Base-by-base conservation (phyloP, 1,139 yeast species). In the Hansenula sp. region DNA sequence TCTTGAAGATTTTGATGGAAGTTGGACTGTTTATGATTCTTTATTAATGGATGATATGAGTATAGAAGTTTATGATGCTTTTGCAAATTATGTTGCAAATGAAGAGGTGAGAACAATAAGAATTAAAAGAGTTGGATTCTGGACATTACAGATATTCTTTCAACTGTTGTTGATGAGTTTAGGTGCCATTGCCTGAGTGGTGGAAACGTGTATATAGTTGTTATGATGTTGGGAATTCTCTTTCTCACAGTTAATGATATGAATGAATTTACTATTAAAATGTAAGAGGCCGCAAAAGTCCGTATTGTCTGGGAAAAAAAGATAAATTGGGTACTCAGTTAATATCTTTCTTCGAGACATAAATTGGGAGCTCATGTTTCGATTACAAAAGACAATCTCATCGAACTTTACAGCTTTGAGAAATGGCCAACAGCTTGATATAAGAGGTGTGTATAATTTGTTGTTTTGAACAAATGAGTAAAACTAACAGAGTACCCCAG, bases 11-110 rank as follows among this genome's bases (percentile, higher is more conserved):
- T 92, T 92, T 57, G 89, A 86, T 53, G 98, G 98, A 0, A 79
- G 96, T 6, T 92, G 98, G 98, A 92, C 98, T 1, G 73, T 89
- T 6, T 92, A 89, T 61, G 98, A 92, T 59, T 84, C 95, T 28
- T 70, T 84, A 42, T 68, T 92, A 45, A 88, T 92, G 96, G 95
- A 86, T 56, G 97, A 90, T 56, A 73, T 94, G 41, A 83, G 94
- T 29, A 82, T 82, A 34, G 95, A 87, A 52, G 95, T 90, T 3
- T 90, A 90, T 60, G 92, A 88, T 52, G 90, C 92, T 29, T 89
- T 92, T 62, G 96, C 82, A 4, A 77, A 82, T 39, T 90, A 89
- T 55, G 95, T 88, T 22, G 84, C 84, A 14, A 94, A 92, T 59
- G 97, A 92, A 50, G 86, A 87, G 52, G 79, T 81, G 24, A 68